Evolutionary conservation across 768 basidiomycete species (phyloP).

Genomic region (Mycena olivaceomarginata): DNA sequence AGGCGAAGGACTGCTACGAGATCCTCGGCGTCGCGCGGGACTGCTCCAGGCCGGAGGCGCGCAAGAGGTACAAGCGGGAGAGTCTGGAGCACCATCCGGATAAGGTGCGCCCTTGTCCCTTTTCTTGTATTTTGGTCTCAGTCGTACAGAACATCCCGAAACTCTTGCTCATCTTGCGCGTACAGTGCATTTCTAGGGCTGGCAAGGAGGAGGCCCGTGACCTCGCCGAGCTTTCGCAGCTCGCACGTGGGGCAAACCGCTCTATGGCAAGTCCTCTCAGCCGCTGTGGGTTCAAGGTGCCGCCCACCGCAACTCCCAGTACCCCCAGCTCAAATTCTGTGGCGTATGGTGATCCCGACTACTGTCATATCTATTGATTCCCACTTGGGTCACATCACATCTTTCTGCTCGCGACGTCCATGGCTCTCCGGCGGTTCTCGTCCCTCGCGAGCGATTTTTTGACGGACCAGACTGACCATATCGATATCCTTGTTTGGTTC

Average conservation of each 20-base stretch:
- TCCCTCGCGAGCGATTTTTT: too few species aligned
- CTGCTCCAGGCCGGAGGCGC: conserved; percentile 84
- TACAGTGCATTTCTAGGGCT: conserved; percentile 93
- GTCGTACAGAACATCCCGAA: too few species aligned
- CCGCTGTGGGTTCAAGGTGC: conserved; percentile 91
- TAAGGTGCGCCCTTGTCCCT: conserved; percentile 69
- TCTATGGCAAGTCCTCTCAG: conserved; percentile 91
- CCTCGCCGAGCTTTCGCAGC: conserved; percentile 85
- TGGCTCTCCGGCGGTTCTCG: too few species aligned
- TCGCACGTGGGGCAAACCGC: conserved; percentile 85
- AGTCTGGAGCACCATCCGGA: conserved; percentile 92
- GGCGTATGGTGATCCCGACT: conserved; percentile 55
- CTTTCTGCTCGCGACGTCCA: too few species aligned
- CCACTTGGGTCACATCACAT: not conserved
- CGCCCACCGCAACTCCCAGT: conserved; percentile 92
- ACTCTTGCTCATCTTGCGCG: conserved; percentile 3
- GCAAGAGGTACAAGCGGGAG: conserved; percentile 93
- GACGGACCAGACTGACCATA: too few species aligned
- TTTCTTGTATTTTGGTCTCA: not conserved
- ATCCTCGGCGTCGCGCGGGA: conserved; percentile 80
- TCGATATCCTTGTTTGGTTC: too few species aligned
- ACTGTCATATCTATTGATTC: not conserved
- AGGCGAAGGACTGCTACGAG: conserved; percentile 94
- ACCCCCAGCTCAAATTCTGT: conserved; percentile 96
- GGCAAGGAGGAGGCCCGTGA: conserved; percentile 89